phyloP scores from a whole-genome alignment of 164 flowering plant species.

The Liquidambar formosana region DNA sequence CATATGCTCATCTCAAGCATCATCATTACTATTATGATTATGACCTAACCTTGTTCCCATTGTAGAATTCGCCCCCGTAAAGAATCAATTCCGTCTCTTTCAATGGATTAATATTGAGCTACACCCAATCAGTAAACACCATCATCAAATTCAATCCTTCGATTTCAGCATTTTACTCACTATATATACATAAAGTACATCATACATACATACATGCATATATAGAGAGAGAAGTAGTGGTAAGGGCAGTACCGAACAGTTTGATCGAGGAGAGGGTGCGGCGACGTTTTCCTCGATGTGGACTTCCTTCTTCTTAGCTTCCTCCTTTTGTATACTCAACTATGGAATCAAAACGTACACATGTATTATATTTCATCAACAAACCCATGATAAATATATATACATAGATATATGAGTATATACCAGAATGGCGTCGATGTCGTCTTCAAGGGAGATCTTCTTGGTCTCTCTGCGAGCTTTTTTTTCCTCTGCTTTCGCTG shows the following conservation, averaged over 20 bases:
- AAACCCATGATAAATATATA: too few relatives aligned
- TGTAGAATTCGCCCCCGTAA: slow-evolving; percentile 97
- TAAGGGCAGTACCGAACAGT: slow-evolving; percentile 65
- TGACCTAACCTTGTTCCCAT: slow-evolving; percentile 82
- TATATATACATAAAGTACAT: too few relatives aligned
- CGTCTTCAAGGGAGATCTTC: slow-evolving; percentile 85
- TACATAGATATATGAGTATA: too few relatives aligned
- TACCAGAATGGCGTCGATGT: slow-evolving; percentile 95
- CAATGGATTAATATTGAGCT: slow-evolving; percentile 84
- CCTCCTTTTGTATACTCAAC: slow-evolving; percentile 94
- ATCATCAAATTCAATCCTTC: not conserved
- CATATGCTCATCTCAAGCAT: not conserved
- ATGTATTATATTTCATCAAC: not conserved
- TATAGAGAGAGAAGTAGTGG: not conserved
- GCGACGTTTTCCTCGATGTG: slow-evolving; percentile 89
- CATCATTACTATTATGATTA: not conserved
- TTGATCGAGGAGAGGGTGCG: slow-evolving; percentile 86
- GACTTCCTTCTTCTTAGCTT: slow-evolving; percentile 96
- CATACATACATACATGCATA: not conserved
- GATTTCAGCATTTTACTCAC: not conserved
- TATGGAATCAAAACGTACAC: slow-evolving; percentile 21
- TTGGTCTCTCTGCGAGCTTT: slow-evolving; percentile 82
- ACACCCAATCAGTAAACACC: slow-evolving; percentile 13
- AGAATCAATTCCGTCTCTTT: slow-evolving; percentile 90
- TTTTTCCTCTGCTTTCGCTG: slow-evolving; percentile 92